Base-by-base conservation (phyloP, 164 flowering plant species). In the Vitis vinifera region DNA sequence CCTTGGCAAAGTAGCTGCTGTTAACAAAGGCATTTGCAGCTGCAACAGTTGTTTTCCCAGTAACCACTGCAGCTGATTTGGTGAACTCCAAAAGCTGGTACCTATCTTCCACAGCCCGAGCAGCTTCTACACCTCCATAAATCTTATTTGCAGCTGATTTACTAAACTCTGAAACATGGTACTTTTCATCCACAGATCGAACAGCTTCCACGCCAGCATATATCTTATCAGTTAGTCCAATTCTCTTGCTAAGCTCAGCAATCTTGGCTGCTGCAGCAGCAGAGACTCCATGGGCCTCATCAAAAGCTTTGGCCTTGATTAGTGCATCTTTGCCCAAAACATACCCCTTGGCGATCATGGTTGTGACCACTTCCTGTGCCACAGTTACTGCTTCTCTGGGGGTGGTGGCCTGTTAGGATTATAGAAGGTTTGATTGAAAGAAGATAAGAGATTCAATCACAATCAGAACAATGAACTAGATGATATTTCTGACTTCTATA, bases 301-400 rank as follows among this genome's bases (percentile, higher is more conserved):
- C 97, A 10, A 92, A 86, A 9, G 85, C 92, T 79, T 89, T 94
- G 30, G 99, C 99, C 73, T 85, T 91, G 70, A 67, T 17, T 58
- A 92, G 59, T 68, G 93, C 91, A 66, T 88, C 99, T 77, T 89
- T 90, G 62, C 94, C 86, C 17, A 94, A 74, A 37, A 84, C 83
- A 49, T 91, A 94, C 23, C 99, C 98, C 70, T 87, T 91, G 51
- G 95, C 68, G 50, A 89, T 12, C 97, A 94, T 92, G 69, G 90
- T 78, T 71, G 77, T 88, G 1, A 92, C 97, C 2, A 90, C 92
- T 64, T 94, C 94, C 71, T 92, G 97, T 13, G 97, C 89, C 75
- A 86, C 52, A 2, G 91, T 81, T 15, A 88, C 84, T 13, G 98
- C 97, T 81, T 91, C 97, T 13, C 92, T 88, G 6, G 94, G 84